Evolutionary conservation across 2,329 filamentous ascomycete species (phyloP).

Genomic region (Microdochium nivale): DNA sequence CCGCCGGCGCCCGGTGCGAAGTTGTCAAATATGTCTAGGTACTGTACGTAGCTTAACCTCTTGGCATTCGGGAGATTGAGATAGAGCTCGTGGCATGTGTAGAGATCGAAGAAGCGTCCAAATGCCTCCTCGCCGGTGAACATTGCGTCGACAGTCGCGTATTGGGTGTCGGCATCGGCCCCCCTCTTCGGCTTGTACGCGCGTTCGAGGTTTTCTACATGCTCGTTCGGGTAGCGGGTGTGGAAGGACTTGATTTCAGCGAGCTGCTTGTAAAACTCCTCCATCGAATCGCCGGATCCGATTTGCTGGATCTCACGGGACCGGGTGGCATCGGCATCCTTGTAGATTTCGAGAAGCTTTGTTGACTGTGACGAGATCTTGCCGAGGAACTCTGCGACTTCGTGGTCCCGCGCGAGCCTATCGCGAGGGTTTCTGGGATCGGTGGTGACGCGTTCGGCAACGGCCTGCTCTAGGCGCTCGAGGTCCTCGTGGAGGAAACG

Average conservation of each 20-base stretch:
- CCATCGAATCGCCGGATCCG: slow-evolving; percentile 76
- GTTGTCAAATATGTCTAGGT: slow-evolving; percentile 82
- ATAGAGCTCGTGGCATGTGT: slow-evolving; percentile 74
- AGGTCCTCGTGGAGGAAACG: slow-evolving; percentile 92
- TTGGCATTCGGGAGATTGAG: slow-evolving; percentile 84
- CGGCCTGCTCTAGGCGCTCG: slow-evolving; percentile 88
- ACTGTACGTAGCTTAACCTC: slow-evolving; percentile 82
- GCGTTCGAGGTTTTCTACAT: slow-evolving; percentile 87
- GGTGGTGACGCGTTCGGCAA: slow-evolving; percentile 80
- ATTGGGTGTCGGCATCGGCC: slow-evolving; percentile 52
- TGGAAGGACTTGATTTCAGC: slow-evolving; percentile 80
- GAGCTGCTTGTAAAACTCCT: slow-evolving; percentile 83
- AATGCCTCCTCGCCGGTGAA: slow-evolving; percentile 95
- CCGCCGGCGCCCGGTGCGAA: slow-evolving; percentile 68
- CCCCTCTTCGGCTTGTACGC: slow-evolving; percentile 69
- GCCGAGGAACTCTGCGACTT: slow-evolving; percentile 76
- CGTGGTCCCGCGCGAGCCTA: slow-evolving; percentile 82
- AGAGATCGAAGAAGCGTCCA: slow-evolving; percentile 87
- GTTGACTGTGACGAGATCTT: slow-evolving; percentile 82
- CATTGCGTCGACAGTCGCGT: slow-evolving; percentile 73
- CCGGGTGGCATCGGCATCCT: slow-evolving; percentile 63
- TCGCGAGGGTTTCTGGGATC: slow-evolving; percentile 89
- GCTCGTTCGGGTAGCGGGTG: slow-evolving; percentile 84
- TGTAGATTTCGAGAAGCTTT: slow-evolving; percentile 75
- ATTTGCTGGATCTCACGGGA: slow-evolving; percentile 77